Evolutionary conservation across 495 filamentous ascomycete genomes (phyloP).

Genomic region (Pseudevernia furfuracea): DNA sequence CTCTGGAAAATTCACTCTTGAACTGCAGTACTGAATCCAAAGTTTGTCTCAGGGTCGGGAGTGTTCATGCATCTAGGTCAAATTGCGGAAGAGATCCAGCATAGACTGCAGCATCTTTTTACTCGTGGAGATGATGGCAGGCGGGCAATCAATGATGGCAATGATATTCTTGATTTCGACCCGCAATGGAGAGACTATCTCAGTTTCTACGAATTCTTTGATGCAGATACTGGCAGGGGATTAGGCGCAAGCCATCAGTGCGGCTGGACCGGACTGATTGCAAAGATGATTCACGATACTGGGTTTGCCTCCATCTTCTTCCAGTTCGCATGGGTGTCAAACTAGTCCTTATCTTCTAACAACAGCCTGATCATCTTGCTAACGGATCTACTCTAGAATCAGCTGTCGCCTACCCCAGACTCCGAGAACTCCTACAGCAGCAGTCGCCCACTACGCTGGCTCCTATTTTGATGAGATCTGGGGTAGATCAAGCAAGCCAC

Average conservation of each 20-base stretch:
- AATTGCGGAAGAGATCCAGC: conserved; percentile 93
- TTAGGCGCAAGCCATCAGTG: conserved; percentile 91
- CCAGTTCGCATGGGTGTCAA: conserved; percentile 15
- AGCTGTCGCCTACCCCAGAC: conserved; percentile 91
- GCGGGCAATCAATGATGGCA: conserved; percentile 75
- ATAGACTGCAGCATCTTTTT: conserved; percentile 88
- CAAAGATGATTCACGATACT: conserved; percentile 94
- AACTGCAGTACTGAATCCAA: too few relatives aligned
- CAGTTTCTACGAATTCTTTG: conserved; percentile 97
- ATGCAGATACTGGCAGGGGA: conserved; percentile 82
- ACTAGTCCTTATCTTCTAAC: not conserved
- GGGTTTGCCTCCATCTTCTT: conserved; percentile 49
- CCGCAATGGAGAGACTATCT: conserved; percentile 87
- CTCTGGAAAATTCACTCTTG: not conserved
- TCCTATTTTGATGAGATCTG: conserved; percentile 89
- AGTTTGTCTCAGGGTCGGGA: conserved; percentile 54
- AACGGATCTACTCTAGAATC: conserved; percentile 43
- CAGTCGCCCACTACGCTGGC: conserved; percentile 54
- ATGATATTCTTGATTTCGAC: conserved; percentile 79
- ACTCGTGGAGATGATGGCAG: conserved; percentile 73
- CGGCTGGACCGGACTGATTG: conserved; percentile 94
- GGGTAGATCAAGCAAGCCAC: conserved; percentile 41
- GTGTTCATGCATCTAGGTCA: conserved; percentile 94
- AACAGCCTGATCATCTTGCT: conserved; percentile 10
- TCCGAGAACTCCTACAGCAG: conserved; percentile 72